A percentile compares a stretch with the other conserved stretches of the same genome.
Evolutionary conservation across 1,139 yeast genomes (phyloP).

Genomic region (Geotrichum aggregatum): DNA sequence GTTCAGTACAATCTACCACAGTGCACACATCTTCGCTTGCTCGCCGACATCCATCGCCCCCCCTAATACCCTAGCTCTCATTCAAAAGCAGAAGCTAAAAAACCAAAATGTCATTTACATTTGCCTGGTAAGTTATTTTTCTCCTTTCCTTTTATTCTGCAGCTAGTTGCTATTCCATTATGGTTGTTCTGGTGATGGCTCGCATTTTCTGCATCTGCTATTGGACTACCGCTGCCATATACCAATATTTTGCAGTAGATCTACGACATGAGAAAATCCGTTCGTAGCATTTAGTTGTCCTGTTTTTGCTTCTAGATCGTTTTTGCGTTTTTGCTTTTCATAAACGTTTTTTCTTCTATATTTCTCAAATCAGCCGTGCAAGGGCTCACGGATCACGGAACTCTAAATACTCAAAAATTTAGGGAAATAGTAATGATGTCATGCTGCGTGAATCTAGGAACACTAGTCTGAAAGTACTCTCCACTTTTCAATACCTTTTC

Average conservation of each 20-base stretch:
- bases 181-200: background rate
- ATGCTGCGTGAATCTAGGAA: background rate
- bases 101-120: conserved; percentile 5
- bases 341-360: background rate
- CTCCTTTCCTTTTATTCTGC: background rate
- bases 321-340: background rate
- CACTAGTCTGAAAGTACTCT: background rate
- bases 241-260: no score
- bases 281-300: background rate
- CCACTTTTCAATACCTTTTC: background rate
- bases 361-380: background rate
- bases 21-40: background rate
- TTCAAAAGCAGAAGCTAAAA: no score
- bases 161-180: no score
- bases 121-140: conserved; percentile 2
- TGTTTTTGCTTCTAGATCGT: background rate
- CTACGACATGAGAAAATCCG: no score
- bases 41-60: background rate
- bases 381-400: background rate
- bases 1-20: background rate
- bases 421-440: background rate
- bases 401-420: no score
- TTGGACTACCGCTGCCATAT: background rate
- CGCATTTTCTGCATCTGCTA: background rate
- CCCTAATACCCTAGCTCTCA: background rate